phyloP scores from a whole-genome alignment of 2,329 filamentous ascomycete species.

The Penicillium nordicum region DNA sequence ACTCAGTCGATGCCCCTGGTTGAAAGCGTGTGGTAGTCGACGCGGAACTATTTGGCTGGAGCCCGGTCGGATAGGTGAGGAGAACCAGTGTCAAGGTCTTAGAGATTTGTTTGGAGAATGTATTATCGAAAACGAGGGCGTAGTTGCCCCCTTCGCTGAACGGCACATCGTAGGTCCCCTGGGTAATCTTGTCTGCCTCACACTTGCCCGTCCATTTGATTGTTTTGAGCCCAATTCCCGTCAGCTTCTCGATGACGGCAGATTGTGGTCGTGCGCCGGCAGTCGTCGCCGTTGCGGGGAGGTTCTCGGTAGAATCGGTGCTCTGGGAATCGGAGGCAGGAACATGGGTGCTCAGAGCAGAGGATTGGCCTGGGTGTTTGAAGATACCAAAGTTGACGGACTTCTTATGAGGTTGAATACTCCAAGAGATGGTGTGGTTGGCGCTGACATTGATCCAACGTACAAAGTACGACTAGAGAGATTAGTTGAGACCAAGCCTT shows the following conservation, averaged over 20 bases:
- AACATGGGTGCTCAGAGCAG: conserved; percentile 47
- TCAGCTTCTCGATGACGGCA: conserved; percentile 64
- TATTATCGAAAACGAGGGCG: conserved; percentile 96
- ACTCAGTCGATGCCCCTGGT: conserved; percentile 50
- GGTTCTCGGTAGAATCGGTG: conserved; percentile 38
- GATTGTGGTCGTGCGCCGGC: conserved; percentile 62
- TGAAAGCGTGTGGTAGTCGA: conserved; percentile 44
- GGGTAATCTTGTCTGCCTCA: conserved; percentile 91
- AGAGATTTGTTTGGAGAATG: conserved; percentile 90
- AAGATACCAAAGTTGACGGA: conserved; percentile 98
- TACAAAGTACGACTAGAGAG: conserved; percentile 77
- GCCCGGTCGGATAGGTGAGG: conserved; percentile 83
- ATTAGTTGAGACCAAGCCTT: background rate
- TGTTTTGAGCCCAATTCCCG: conserved; percentile 59
- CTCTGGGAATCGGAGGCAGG: conserved; percentile 43
- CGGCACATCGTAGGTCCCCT: conserved; percentile 79
- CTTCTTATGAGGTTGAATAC: conserved; percentile 95
- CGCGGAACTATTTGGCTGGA: conserved; percentile 45
- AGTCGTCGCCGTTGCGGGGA: conserved; percentile 23
- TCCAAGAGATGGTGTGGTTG: conserved; percentile 94
- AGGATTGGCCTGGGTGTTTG: conserved; percentile 79
- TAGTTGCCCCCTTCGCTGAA: conserved; percentile 82
- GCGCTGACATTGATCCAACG: conserved; percentile 93
- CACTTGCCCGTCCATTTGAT: conserved; percentile 87
- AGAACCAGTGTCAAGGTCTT: conserved; percentile 95